Percentiles rank a stretch among this genome's conserved stretches.
phyloP scores from a whole-genome alignment of 176 grass and related monocot genomes.

The Rhynchospora breviuscula region DNA sequence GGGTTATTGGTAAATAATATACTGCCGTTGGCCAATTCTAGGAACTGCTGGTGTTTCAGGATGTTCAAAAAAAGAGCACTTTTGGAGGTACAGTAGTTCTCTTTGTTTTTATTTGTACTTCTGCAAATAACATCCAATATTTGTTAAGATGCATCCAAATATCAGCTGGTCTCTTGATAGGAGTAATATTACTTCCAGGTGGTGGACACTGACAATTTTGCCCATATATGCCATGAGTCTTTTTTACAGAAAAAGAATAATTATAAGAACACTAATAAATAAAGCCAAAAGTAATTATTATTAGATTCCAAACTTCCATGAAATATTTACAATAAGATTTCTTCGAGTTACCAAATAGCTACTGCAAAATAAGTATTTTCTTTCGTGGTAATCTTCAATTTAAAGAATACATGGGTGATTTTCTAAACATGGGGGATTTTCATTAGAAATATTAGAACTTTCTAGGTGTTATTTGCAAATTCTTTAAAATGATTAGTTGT shows the following conservation, averaged over 20 bases:
- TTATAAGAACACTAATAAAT: neutral
- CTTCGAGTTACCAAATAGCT: neutral
- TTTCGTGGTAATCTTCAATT: neutral
- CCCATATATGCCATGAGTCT: neutral
- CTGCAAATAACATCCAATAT: constrained; percentile 8
- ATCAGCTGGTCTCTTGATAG: neutral
- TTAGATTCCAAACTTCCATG: neutral
- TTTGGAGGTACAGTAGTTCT: neutral
- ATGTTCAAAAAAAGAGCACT: neutral
- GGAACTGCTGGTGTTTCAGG: neutral
- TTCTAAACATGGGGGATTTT: neutral
- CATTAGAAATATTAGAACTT: neutral
- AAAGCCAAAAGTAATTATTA: neutral
- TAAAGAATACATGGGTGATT: neutral
- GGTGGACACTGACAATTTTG: neutral
- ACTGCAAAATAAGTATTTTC: neutral
- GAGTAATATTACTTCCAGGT: neutral
- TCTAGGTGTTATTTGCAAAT: neutral
- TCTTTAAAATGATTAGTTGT: neutral
- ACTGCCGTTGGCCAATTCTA: neutral
- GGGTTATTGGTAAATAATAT: constrained; percentile 11
- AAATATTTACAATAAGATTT: neutral
- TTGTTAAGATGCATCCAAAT: neutral
- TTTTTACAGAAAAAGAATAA: neutral
- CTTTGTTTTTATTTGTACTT: neutral